A percentile compares a stretch with the other conserved stretches of the same genome.
Evolutionary conservation across 108 stramenopile species (phyloP).

Genomic region (Craspedostauros australis): DNA sequence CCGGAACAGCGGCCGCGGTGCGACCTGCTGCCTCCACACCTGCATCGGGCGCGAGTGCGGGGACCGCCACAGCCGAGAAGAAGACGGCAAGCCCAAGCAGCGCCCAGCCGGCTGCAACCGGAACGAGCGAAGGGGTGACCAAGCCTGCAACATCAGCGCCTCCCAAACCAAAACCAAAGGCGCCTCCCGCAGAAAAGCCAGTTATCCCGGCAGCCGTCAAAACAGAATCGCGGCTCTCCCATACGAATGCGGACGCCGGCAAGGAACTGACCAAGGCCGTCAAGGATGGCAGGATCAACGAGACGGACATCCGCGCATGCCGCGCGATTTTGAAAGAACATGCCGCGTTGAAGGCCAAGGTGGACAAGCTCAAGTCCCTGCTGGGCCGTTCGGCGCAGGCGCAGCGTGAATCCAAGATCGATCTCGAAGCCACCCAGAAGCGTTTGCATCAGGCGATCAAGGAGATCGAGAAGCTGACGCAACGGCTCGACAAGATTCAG

Average conservation of each 20-base stretch:
- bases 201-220: too few relatives aligned
- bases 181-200: background rate
- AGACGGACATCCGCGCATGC: slow-evolving; percentile 31
- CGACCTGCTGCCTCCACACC: too few relatives aligned
- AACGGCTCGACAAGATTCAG: slow-evolving; percentile 62
- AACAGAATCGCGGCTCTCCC: too few relatives aligned
- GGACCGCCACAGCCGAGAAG: too few relatives aligned
- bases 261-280: slow-evolving; percentile 38
- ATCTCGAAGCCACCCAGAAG: slow-evolving; percentile 54
- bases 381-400: slow-evolving; percentile 83
- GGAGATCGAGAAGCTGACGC: slow-evolving; percentile 61
- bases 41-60: too few relatives aligned
- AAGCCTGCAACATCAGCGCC: too few relatives aligned
- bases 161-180: background rate
- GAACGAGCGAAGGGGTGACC: too few relatives aligned
- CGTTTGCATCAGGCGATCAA: slow-evolving; percentile 31
- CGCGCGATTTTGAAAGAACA: slow-evolving; percentile 64
- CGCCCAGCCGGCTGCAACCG: too few relatives aligned
- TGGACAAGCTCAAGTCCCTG: slow-evolving; percentile 73
- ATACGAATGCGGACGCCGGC: slow-evolving; percentile 20
- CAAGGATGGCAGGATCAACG: slow-evolving; percentile 19
- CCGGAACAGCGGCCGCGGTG: too few relatives aligned
- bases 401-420: slow-evolving; percentile 77
- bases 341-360: slow-evolving; percentile 66
- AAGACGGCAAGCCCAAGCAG: too few relatives aligned